Conservation (phyloP, 108 stramenopile genomes). For the Fragilaria crotonensis region DNA sequence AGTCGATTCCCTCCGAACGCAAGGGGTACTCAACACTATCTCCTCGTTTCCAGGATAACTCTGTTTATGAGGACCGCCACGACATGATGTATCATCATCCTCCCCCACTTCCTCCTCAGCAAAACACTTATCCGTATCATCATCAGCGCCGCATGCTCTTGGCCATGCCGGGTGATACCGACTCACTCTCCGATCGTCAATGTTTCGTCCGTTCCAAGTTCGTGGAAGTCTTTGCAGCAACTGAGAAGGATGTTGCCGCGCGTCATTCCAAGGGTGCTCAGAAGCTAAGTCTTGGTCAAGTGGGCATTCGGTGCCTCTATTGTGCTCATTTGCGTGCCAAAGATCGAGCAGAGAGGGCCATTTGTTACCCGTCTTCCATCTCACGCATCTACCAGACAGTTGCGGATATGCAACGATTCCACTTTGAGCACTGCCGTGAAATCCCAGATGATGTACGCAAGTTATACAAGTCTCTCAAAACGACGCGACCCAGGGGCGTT, state of each 20-base stretch:
- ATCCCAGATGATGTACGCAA: slow-evolving; percentile 61
- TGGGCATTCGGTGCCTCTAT: slow-evolving; percentile 80
- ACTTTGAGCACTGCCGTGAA: slow-evolving; percentile 77
- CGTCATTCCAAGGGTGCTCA: slow-evolving; percentile 84
- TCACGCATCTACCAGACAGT: slow-evolving; percentile 74
- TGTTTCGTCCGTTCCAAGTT: slow-evolving; percentile 81
- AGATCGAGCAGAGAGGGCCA: slow-evolving; percentile 81
- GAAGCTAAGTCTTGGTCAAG: slow-evolving; percentile 67
- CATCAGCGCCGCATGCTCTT: slow-evolving; percentile 43
- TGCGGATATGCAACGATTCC: slow-evolving; percentile 85
- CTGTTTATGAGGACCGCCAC: slow-evolving; percentile 19
- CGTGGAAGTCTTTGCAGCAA: slow-evolving; percentile 79
- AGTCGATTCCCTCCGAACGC: neutral
- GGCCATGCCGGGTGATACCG: slow-evolving; percentile 56
- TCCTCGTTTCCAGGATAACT: neutral
- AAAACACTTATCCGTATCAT: slow-evolving; percentile 15
- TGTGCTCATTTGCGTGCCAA: slow-evolving; percentile 67
- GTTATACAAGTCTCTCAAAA: slow-evolving; percentile 72
- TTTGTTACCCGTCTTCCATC: slow-evolving; percentile 71
- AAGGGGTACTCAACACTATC: neutral
- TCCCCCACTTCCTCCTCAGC: slow-evolving; percentile 15
- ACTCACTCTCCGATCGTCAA: slow-evolving; percentile 76
- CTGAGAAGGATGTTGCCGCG: slow-evolving; percentile 58
- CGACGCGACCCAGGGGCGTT: slow-evolving; percentile 77
- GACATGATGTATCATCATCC: slow-evolving; percentile 12